Evolutionary conservation across 306 rosid species (phyloP), one percentile per base, ranked within the genome.

Genomic region (Pterocarpus macrocarpus): DNA sequence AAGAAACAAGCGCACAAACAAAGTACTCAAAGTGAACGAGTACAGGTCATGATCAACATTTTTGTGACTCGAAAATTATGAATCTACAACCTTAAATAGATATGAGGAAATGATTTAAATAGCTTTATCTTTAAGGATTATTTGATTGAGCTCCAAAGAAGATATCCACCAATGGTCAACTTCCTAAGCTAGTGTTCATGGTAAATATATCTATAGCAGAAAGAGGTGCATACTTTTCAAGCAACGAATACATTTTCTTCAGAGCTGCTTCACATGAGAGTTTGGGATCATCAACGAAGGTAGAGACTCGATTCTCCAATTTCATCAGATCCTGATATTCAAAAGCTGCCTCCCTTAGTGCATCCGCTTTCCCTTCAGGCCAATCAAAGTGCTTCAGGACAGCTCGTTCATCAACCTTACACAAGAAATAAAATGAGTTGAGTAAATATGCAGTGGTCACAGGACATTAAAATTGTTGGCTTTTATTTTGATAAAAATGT

Each of bases 291-390:
- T 93, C 99, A 62, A 56, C 85, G 76, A 96, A 96, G 68, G 97
- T 85, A 82, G 98, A 82, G 80, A 90, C 95, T 71, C 35, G 83
- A 68, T 96, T 92, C 92, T 93, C 99, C 92, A 93, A 78, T 83
- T 92, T 96, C 86, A 92, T 82, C 67, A 96, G 82, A 86, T 93
- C 99, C 73, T 96, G 99, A 85, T 90, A 93, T 76, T 96, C 99
- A 73, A 96, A 96, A 76, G 99, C 90, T 28, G 99, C 98, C 82
- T 96, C 99, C 90, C 99, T 92, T 70, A 96, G 77, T 61, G 99
- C 99, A 84, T 96, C 99, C 34, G 97, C 97, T 86, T 96, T 96
- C 81, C 99, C 99, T 86, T 96, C 99, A 36, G 99, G 99, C 99
- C 99, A 96, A 83, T 96, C 99, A 39, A 96, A 96, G 90, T 96